Evolutionary conservation across 352 stramenopile genomes (phyloP), one percentile per base, ranked within the genome.

Genomic region (Phytophthora kernoviae): DNA sequence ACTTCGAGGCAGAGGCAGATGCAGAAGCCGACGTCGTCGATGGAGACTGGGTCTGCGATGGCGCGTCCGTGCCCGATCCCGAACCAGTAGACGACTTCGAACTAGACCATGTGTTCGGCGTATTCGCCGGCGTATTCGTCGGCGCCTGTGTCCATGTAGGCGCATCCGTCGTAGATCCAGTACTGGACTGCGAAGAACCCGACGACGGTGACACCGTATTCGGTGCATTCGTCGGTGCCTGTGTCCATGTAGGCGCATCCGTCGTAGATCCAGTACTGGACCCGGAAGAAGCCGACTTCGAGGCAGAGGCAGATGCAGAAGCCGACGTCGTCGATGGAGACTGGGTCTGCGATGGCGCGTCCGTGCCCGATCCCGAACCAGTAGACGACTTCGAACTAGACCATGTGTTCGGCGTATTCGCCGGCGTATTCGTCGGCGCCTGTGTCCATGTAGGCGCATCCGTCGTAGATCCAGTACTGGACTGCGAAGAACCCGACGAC

Each of bases 381-480:
- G 24, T 30, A 30, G 24, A 30, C 24, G 24, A 30, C 24, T 30
- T 30, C 24, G 24, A 30, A 6, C 24, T 30, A 30, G 24, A 30
- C 33, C 11, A 40, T 4, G 10, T 17, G 10, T 14, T 26, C 39
- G 39, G 42, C 32, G 32, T 39, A 26, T 5, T n/a, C 32, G 32
- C 43, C 30, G 59, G 49, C 24, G 30, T 21, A 36, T 58, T 51
- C 20, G 61, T 69, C 9, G 42, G 26, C 48, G 27, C 18, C 36
- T 30, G 2, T 52, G 56, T 42, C 50, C 24, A 30, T 6, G 24
- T 30, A 30, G 40, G 41, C 11, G 49, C 53, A 43, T 43, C 44
- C 2, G 54, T 65, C 17, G 27, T 45, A 12, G 44, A 56, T 15
- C 33, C 63, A 1, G 42, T 51, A 10, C 40, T 47, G 1, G 51